phyloP scores from a whole-genome alignment of 2,329 filamentous ascomycete genomes.

The Dendrostoma leiphaemia region DNA sequence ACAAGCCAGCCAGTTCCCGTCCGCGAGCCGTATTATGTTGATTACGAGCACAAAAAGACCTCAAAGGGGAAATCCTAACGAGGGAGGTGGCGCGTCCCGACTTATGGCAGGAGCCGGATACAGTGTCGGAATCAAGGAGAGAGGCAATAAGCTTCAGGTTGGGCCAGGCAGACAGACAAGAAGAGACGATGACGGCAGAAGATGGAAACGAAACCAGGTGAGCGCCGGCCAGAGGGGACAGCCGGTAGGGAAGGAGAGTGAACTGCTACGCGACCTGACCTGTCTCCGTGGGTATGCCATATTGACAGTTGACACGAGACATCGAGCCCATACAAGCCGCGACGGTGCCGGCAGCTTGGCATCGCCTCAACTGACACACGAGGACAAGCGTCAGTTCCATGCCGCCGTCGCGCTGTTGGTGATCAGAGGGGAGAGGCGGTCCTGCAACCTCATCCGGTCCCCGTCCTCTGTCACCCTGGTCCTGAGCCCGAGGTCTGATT shows the following conservation, averaged over 20 bases:
- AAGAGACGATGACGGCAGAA: neutral
- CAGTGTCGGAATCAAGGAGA: neutral
- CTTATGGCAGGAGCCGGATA: neutral
- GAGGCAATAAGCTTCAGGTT: neutral
- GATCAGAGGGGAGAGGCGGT: neutral
- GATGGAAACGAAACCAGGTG: neutral
- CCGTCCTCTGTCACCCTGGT: neutral
- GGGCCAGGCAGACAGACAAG: neutral
- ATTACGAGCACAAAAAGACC: constrained; percentile 4
- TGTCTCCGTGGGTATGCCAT: constrained; percentile 9
- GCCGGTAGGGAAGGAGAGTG: neutral
- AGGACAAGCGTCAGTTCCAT: neutral
- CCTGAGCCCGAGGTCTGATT: too few relatives aligned
- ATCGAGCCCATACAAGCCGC: constrained; percentile 1
- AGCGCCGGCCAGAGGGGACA: neutral
- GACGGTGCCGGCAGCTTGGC: constrained; percentile 12
- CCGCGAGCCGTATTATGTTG: constrained; percentile 3
- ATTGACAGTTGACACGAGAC: neutral
- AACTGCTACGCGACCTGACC: constrained; percentile 9
- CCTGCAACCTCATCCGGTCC: neutral
- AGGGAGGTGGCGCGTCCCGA: neutral
- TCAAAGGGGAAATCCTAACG: neutral
- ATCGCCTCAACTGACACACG: constrained; percentile 10
- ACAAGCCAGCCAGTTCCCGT: constrained; percentile 8
- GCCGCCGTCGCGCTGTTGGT: neutral